These are phyloP conservation scores for Tetrapisispora namnaoensis DNA, from an alignment of 805 yeast genomes.

Conservation along the genomic window DNA sequence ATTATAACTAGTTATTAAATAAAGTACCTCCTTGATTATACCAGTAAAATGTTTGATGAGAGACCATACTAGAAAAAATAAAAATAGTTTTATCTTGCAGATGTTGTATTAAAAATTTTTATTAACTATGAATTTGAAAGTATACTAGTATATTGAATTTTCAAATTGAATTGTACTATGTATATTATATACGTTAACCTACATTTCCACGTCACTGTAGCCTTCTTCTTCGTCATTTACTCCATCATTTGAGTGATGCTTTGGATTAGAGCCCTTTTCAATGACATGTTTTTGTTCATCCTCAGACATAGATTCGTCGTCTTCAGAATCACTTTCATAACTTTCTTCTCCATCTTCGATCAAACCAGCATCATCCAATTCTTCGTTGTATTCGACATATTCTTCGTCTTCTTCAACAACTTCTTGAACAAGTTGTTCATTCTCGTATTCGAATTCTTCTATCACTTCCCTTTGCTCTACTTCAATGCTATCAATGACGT, in stretches of 20 bases:
- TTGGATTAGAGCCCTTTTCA: background rate
- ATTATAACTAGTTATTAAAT: no score
- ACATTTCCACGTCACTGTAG: conserved; percentile 4
- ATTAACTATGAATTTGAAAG: background rate
- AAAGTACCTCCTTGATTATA: no score
- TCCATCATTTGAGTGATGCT: conserved; percentile 9
- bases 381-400: conserved; percentile 66
- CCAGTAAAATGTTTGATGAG: no score
- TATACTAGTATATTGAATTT: background rate
- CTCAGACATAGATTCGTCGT: conserved; percentile 19
- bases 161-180: no score
- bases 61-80: no score
- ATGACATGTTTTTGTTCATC: conserved; percentile 3
- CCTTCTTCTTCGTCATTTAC: conserved; percentile 3
- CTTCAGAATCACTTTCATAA: conserved; percentile 29
- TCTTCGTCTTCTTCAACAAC: conserved; percentile 38
- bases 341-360: conserved; percentile 41
- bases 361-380: conserved; percentile 39
- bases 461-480: conserved; percentile 33
- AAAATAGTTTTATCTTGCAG: no score
- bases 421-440: conserved; percentile 18
- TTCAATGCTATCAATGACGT: conserved; percentile 52
- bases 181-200: background rate
- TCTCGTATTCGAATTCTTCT: conserved; percentile 31
- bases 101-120: no score